Evolutionary conservation across 208 protist genomes (phyloP).

Genomic region (Leishmania major): DNA sequence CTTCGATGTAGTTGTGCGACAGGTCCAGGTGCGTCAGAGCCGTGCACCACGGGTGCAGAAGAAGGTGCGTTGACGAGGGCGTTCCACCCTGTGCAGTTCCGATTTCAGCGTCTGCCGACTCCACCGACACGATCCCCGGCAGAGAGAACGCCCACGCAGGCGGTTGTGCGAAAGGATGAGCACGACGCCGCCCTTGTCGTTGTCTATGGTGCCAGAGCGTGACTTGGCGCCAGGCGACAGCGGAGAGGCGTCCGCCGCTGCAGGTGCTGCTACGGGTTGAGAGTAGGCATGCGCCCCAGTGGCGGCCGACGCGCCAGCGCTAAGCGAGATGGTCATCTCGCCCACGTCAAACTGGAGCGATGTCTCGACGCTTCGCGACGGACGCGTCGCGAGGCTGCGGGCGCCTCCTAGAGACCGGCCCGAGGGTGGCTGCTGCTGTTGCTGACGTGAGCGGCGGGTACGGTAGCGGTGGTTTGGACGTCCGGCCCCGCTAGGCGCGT

Average conservation of each 20-base stretch:
- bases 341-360: slow-evolving; percentile 13
- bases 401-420: too few species aligned
- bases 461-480: not conserved
- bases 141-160: slow-evolving; percentile 17
- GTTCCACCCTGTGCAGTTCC: not conserved
- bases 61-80: not conserved
- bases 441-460: not conserved
- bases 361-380: slow-evolving; percentile 6
- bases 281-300: not conserved
- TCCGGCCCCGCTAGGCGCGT: not conserved
- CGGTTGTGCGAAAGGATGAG: slow-evolving; percentile 25
- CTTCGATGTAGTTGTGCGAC: slow-evolving; percentile 42
- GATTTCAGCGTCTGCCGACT: not conserved
- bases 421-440: not conserved
- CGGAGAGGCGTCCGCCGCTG: not conserved
- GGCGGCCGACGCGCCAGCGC: not conserved
- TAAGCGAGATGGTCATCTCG: not conserved
- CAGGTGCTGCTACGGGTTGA: not conserved
- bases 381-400: not conserved
- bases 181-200: not conserved
- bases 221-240: not conserved
- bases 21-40: slow-evolving; percentile 33
- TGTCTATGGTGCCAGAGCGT: not conserved
- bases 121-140: slow-evolving; percentile 5
- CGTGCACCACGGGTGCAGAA: slow-evolving; percentile 27